Percentiles rank a stretch among this genome's conserved stretches.
Evolutionary conservation across 805 yeast genomes (phyloP).

Genomic region (Scheffersomyces lignosus): DNA sequence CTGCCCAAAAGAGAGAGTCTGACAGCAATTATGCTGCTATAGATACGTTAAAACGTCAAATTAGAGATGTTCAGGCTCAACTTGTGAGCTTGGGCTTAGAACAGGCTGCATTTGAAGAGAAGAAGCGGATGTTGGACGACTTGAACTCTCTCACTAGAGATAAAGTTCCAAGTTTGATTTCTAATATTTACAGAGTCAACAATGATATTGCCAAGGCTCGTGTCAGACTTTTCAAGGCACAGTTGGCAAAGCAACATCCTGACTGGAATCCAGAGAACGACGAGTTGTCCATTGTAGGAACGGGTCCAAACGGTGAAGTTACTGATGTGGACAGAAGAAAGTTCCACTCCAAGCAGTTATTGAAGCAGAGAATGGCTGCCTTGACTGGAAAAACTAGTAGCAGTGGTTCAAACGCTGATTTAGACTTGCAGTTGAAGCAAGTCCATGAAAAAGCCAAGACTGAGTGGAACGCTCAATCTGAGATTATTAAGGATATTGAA

Average conservation of each 20-base stretch:
- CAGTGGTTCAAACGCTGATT: slow-evolving; percentile 47
- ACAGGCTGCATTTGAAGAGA: slow-evolving; percentile 34
- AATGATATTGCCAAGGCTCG: slow-evolving; percentile 66
- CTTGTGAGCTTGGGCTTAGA: slow-evolving; percentile 17
- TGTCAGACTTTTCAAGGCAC: slow-evolving; percentile 59
- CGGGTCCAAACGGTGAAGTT: slow-evolving; percentile 84
- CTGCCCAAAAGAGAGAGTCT: slow-evolving; percentile 32
- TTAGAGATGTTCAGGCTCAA: slow-evolving; percentile 46
- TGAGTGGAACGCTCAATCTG: slow-evolving; percentile 57
- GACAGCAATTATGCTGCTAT: slow-evolving; percentile 54
- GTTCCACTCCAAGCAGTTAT: slow-evolving; percentile 73
- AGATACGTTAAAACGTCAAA: slow-evolving; percentile 61
- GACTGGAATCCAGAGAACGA: slow-evolving; percentile 45
- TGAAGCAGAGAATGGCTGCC: slow-evolving; percentile 89
- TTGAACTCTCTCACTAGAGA: slow-evolving; percentile 63
- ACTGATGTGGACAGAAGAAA: slow-evolving; percentile 82
- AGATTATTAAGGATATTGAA: slow-evolving; percentile 70
- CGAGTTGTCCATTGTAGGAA: slow-evolving; percentile 56
- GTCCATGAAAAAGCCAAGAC: slow-evolving; percentile 51
- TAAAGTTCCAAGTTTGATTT: slow-evolving; percentile 68
- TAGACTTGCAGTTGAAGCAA: slow-evolving; percentile 53
- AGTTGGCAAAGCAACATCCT: slow-evolving; percentile 64
- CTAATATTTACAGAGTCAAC: slow-evolving; percentile 62
- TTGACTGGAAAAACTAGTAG: slow-evolving; percentile 73
- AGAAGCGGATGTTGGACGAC: slow-evolving; percentile 52